These are phyloP conservation scores for Aureobasidium mangrovei DNA, from an alignment of 2,329 filamentous ascomycete genomes.

Conservation along the genomic window DNA sequence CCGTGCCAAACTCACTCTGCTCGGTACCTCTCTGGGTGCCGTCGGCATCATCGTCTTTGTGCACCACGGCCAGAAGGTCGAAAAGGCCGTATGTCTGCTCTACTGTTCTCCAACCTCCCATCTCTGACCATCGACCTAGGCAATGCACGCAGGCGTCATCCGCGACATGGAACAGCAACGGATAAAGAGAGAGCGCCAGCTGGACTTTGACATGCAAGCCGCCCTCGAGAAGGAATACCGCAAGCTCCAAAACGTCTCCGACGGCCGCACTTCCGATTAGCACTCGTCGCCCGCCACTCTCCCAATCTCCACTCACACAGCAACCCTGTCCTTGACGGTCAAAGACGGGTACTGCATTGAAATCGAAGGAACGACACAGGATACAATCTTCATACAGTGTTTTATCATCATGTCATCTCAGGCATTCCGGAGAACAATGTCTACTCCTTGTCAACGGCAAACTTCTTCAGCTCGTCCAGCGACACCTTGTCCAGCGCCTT, in stretches of 20 bases:
- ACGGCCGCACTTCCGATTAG: conserved; percentile 27
- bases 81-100: conserved; percentile 59
- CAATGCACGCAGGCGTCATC: conserved; percentile 91
- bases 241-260: conserved; percentile 71
- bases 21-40: conserved; percentile 67
- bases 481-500: conserved; percentile 41
- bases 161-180: conserved; percentile 92
- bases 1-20: conserved; percentile 77
- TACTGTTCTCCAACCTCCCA: conserved; percentile 15
- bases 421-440: not conserved
- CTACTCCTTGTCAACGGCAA: conserved; percentile 36
- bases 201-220: conserved; percentile 89
- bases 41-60: conserved; percentile 72
- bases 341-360: not conserved
- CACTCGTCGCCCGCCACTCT: not conserved
- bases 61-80: conserved; percentile 77
- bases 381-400: not conserved
- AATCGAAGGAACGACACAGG: not conserved
- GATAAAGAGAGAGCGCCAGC: conserved; percentile 79
- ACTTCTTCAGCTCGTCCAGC: conserved; percentile 42
- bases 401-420: not conserved
- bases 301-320: not conserved
- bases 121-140: conserved; percentile 40
- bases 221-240: conserved; percentile 81
- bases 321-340: not conserved